Evolutionary conservation across 2,329 filamentous ascomycete species (phyloP), one percentile per base, ranked within the genome.

Genomic region (Spiromastix sp.): DNA sequence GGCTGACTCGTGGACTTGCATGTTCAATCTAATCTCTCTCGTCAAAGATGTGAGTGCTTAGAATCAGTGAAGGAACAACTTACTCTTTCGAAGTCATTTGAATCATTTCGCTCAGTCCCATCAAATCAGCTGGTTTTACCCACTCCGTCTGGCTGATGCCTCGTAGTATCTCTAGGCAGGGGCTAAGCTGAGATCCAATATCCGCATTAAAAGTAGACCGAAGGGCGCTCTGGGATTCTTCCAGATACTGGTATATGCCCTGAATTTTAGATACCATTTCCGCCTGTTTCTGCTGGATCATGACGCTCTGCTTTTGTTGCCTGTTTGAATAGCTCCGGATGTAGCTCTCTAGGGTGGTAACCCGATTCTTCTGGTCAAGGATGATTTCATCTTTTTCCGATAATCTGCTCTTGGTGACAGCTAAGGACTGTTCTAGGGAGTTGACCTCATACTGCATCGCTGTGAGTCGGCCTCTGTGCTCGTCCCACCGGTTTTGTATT

Each of bases 341-440:
- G 24, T 54, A 58, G 3, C 44, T 36, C 28, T 61, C 57, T 3
- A 61, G 44, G 2, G 37, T 46, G 2, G 36, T 37, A 1, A 44
- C 45, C 32, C 50, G 48, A 28, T 44, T 58, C 29, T 44, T 55
- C 21, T 62, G 56, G 2, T 51, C 44, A 2, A 38, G 22, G 5
- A 61, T 32, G 15, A 49, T 48, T 4, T 22, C 25, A 15, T 50
- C 42, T 19, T 38, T 22, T 20, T 42, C 36, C 3, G 40, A 31
- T 1, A 39, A 24, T 26, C 42, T 49, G n/a, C 44, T 47, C 18
- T 54, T 41, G 3, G 46, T 47, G n/a, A 43, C 29, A 4, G 40
- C 30, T 4, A 61, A 35, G 3, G 46, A 42, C 16, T 52, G 44
- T n/a, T 43, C 41, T n/a, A 61, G 30, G 2, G 43, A 32, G 8